Conservation (phyloP, 805 yeast species). For the Hanseniaspora hatyaiensis region DNA sequence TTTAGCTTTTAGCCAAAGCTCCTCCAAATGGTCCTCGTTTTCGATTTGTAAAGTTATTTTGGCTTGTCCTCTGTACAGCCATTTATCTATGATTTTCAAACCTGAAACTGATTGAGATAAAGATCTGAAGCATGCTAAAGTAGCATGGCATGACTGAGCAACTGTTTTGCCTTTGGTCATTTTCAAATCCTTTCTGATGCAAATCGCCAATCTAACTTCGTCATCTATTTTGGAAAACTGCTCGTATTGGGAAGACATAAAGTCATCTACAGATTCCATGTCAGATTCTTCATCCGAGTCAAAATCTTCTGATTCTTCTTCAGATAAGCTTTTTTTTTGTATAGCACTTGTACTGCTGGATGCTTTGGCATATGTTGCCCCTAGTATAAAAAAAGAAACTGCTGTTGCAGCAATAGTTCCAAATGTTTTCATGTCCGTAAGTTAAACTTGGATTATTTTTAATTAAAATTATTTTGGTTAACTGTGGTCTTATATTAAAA, state of each 20-base stretch:
- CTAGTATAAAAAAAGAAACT: slow-evolving; percentile 26
- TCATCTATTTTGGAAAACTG: slow-evolving; percentile 51
- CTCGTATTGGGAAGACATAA: slow-evolving; percentile 46
- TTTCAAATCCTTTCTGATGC: slow-evolving; percentile 75
- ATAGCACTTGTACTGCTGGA: too few relatives aligned
- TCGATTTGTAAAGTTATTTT: slow-evolving; percentile 76
- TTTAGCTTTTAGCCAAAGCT: slow-evolving; percentile 68
- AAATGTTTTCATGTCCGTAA: not conserved
- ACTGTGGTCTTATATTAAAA: too few relatives aligned
- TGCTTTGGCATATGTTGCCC: slow-evolving; percentile 23
- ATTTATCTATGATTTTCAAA: slow-evolving; percentile 45
- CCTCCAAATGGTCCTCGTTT: slow-evolving; percentile 56
- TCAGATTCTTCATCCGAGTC: slow-evolving; percentile 27
- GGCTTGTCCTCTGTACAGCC: slow-evolving; percentile 85
- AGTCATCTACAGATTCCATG: slow-evolving; percentile 36
- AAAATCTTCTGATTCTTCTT: too few relatives aligned
- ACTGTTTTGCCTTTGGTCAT: slow-evolving; percentile 96
- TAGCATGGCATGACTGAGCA: slow-evolving; percentile 98
- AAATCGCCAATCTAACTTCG: slow-evolving; percentile 74
- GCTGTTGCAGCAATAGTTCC: slow-evolving; percentile 22
- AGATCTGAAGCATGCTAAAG: slow-evolving; percentile 70
- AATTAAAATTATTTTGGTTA: too few relatives aligned
- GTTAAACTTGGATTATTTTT: not conserved
- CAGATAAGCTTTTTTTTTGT: not conserved
- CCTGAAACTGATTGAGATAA: slow-evolving; percentile 53